phyloP scores from a whole-genome alignment of 768 basidiomycete species.

The Mrakia hoshinonis region DNA sequence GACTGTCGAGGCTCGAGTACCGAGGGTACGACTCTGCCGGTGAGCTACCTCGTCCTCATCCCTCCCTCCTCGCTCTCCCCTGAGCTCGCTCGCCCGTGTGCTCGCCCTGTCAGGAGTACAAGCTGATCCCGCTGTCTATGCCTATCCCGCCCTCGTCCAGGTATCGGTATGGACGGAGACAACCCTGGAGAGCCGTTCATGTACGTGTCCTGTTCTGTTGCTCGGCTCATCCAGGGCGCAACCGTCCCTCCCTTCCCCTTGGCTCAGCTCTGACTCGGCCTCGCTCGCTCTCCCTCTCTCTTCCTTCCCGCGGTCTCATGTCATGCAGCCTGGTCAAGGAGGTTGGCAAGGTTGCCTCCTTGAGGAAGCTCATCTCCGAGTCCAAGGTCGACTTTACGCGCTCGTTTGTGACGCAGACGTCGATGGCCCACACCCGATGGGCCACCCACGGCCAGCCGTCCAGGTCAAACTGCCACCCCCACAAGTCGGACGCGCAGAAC shows the following conservation, averaged over 20 bases:
- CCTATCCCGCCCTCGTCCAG: too few species aligned
- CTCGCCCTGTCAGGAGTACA: too few species aligned
- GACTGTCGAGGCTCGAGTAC: constrained; percentile 91
- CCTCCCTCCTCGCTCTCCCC: neutral
- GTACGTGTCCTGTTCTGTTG: too few species aligned
- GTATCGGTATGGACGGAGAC: constrained; percentile 74
- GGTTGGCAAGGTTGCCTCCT: constrained; percentile 90
- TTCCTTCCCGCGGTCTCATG: neutral
- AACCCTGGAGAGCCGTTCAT: constrained; percentile 62
- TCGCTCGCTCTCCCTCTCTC: neutral
- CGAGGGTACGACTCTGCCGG: constrained; percentile 93
- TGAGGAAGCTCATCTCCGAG: constrained; percentile 77
- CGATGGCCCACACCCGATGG: constrained; percentile 99
- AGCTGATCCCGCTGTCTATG: too few species aligned
- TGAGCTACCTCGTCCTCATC: constrained; percentile 33
- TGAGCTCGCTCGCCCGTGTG: neutral
- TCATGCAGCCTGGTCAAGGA: constrained; percentile 64
- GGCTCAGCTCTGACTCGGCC: constrained; percentile 1
- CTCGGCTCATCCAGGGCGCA: neutral
- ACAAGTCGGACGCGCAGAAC: constrained; percentile 63
- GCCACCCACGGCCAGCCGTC: constrained; percentile 92
- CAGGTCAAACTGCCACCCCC: constrained; percentile 85
- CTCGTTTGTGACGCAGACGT: constrained; percentile 74
- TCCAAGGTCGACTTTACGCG: constrained; percentile 65
- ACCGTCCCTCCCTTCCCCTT: neutral